A percentile compares a stretch with the other conserved stretches of the same genome.
Evolutionary conservation across 148 eudicot species (phyloP).

Genomic region (Bassia scoparia): DNA sequence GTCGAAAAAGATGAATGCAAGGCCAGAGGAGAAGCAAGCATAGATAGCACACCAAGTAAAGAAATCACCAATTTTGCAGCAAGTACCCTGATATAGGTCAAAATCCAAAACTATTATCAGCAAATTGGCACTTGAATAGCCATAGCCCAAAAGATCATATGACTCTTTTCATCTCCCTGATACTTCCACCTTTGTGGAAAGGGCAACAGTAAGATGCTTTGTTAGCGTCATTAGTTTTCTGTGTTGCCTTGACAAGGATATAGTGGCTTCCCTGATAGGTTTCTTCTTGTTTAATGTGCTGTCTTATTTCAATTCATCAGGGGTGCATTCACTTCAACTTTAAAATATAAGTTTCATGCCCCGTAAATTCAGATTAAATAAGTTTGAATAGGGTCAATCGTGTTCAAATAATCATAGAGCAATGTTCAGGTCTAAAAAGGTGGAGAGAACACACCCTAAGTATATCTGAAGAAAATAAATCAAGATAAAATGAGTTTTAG

Average conservation of each 20-base stretch:
- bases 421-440: no score
- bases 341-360: background rate
- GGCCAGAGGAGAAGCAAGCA: background rate
- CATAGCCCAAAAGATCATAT: background rate
- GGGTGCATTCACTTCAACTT: background rate
- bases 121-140: background rate
- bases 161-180: conserved; percentile 4
- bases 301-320: background rate
- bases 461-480: no score
- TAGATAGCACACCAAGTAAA: no score
- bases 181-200: background rate
- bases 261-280: background rate
- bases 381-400: no score
- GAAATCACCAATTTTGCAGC: background rate
- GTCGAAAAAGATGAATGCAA: no score
- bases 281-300: background rate
- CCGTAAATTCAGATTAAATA: no score
- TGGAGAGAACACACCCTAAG: no score
- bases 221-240: background rate
- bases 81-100: background rate
- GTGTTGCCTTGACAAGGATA: no score
- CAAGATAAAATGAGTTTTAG: no score
- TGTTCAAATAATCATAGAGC: no score
- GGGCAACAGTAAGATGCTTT: background rate
- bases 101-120: background rate